Conservation (phyloP, 495 filamentous ascomycete genomes). For the Xylaria intraflava region DNA sequence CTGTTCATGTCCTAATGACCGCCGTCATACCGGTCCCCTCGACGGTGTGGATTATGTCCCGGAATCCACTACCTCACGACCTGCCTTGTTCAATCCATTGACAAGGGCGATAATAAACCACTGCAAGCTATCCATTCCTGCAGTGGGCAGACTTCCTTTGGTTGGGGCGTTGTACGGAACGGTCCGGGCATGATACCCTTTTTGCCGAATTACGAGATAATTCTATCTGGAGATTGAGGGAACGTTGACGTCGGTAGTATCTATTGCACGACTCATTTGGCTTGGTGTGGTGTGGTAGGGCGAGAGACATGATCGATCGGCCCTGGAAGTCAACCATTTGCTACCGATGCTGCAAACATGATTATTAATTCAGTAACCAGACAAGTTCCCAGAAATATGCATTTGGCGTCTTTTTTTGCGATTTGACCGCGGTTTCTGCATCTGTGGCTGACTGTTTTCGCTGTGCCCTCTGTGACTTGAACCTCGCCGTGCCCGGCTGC, state of each 20-base stretch:
- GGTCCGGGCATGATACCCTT: slow-evolving; percentile 32
- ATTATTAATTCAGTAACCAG: slow-evolving; percentile 1
- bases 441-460: neutral
- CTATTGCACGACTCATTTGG: neutral
- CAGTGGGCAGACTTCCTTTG: slow-evolving; percentile 26
- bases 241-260: neutral
- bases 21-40: slow-evolving; percentile 18
- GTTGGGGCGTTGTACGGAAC: slow-evolving; percentile 29
- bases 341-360: slow-evolving; percentile 8
- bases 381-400: neutral
- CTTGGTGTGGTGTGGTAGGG: neutral
- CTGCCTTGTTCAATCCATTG: slow-evolving; percentile 6
- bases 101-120: slow-evolving; percentile 7
- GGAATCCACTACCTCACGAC: slow-evolving; percentile 21
- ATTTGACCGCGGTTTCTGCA: neutral
- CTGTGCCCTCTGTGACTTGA: too few relatives aligned
- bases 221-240: slow-evolving; percentile 12
- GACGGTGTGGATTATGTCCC: slow-evolving; percentile 16
- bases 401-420: neutral
- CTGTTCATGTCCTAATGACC: slow-evolving; percentile 28
- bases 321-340: neutral
- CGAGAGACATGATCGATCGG: neutral
- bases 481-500: too few relatives aligned
- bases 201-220: slow-evolving; percentile 17
- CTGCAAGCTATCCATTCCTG: slow-evolving; percentile 15